Evolutionary conservation across 352 stramenopile genomes (phyloP).

Genomic region (Globisporangium recalcitrans): DNA sequence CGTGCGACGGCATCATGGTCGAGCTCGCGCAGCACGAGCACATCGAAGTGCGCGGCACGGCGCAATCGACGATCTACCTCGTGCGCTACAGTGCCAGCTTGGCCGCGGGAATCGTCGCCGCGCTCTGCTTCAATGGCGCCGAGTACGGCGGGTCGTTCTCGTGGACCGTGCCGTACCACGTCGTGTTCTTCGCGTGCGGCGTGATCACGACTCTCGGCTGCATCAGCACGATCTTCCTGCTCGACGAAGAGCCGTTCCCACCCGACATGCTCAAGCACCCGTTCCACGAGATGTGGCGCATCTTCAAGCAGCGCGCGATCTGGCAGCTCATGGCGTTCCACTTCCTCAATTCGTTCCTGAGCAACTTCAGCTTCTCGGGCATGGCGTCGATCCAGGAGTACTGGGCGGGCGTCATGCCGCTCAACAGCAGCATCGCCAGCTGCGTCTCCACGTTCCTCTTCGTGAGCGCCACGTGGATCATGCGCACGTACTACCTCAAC

Average conservation of each 20-base stretch:
- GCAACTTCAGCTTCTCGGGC: constrained; percentile 44
- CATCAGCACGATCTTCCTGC: constrained; percentile 34
- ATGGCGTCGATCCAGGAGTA: constrained; percentile 53
- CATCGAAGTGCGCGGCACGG: constrained; percentile 49
- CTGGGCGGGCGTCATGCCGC: constrained; percentile 48
- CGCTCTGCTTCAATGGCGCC: constrained; percentile 55
- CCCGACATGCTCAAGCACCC: constrained; percentile 30
- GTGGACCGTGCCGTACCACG: constrained; percentile 44
- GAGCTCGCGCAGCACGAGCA: constrained; percentile 66
- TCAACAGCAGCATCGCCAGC: constrained; percentile 49
- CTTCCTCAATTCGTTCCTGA: constrained; percentile 64
- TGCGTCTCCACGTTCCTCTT: constrained; percentile 49
- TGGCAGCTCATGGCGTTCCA: constrained; percentile 67
- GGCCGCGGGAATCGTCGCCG: constrained; percentile 35
- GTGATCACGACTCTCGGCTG: constrained; percentile 32
- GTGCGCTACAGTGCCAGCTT: constrained; percentile 50
- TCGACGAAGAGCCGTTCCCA: constrained; percentile 37
- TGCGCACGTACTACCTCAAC: constrained; percentile 57
- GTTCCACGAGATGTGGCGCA: constrained; percentile 56
- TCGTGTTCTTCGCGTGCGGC: constrained; percentile 49
- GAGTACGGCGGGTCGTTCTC: constrained; percentile 61
- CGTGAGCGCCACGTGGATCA: constrained; percentile 45
- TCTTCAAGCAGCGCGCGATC: constrained; percentile 66
- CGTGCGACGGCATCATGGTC: constrained; percentile 64
- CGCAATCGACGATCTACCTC: constrained; percentile 67